Conservation (phyloP, 257 asterid genomes). For the Eucommia ulmoides region DNA sequence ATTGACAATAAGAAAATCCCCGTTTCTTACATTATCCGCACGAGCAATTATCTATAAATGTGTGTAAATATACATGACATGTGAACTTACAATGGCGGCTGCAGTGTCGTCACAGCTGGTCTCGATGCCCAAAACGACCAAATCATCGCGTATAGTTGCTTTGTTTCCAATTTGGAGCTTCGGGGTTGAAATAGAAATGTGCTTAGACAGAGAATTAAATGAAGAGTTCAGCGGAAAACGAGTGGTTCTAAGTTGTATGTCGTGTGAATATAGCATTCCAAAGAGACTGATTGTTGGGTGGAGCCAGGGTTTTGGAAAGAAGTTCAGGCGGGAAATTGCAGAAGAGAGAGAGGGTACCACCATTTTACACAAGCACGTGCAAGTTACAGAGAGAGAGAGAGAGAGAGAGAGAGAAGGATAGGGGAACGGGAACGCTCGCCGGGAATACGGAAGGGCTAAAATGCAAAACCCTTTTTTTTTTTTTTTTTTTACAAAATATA, state of each 20-base stretch:
- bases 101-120: constrained; percentile 98
- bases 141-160: constrained; percentile 25
- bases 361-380: constrained; percentile 24
- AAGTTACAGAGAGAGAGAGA: not conserved
- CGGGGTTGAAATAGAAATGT: constrained; percentile 12
- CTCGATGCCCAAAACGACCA: constrained; percentile 78
- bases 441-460: too few relatives aligned
- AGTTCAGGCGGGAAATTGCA: constrained; percentile 34
- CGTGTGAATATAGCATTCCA: constrained; percentile 6
- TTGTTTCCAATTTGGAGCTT: constrained; percentile 8
- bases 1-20: not conserved
- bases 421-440: too few relatives aligned
- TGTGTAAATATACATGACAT: not conserved
- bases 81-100: constrained; percentile 72
- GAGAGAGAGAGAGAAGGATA: not conserved
- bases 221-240: constrained; percentile 14
- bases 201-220: constrained; percentile 12
- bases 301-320: constrained; percentile 24
- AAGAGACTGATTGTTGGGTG: constrained; percentile 16
- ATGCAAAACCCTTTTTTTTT: too few relatives aligned
- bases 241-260: constrained; percentile 7
- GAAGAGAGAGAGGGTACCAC: constrained; percentile 30
- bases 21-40: not conserved
- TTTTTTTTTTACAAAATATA: too few relatives aligned
- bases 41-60: not conserved